Evolutionary conservation across 192 early-diverging fungal genomes (phyloP).

Genomic region (Tieghemiomyces parasiticus): DNA sequence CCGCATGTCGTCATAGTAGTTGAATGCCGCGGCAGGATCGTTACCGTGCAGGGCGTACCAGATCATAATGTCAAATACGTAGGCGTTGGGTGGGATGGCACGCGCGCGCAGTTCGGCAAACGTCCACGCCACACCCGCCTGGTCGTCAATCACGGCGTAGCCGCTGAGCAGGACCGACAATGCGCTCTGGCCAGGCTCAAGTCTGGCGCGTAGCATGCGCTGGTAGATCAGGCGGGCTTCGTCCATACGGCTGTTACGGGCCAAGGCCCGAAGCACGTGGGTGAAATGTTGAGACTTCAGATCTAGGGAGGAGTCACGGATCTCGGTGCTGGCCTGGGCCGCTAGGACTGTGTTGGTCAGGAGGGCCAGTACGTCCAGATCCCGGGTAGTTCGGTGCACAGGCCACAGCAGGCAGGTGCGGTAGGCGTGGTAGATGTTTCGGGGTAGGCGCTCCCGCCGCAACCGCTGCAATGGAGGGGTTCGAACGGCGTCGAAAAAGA

Average conservation of each 20-base stretch:
- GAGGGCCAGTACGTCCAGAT: neutral
- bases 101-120: neutral
- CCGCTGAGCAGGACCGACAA: neutral
- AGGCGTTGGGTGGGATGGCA: neutral
- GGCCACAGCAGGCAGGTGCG: neutral
- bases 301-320: neutral
- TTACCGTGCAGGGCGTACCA: neutral
- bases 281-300: neutral
- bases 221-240: neutral
- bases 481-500: neutral
- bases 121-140: neutral
- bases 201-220: neutral
- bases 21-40: neutral
- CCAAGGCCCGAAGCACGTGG: neutral
- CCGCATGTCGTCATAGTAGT: neutral
- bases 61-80: neutral
- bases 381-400: neutral
- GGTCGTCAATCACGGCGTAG: neutral
- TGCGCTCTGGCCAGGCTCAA: neutral
- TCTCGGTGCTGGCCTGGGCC: neutral
- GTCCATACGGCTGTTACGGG: neutral
- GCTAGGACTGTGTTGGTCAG: neutral
- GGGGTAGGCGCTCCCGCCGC: neutral
- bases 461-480: neutral
- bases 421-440: neutral